Evolutionary conservation across 2,329 filamentous ascomycete species (phyloP), one percentile per base, ranked within the genome.

Genomic region (Pestalotiopsis fici): DNA sequence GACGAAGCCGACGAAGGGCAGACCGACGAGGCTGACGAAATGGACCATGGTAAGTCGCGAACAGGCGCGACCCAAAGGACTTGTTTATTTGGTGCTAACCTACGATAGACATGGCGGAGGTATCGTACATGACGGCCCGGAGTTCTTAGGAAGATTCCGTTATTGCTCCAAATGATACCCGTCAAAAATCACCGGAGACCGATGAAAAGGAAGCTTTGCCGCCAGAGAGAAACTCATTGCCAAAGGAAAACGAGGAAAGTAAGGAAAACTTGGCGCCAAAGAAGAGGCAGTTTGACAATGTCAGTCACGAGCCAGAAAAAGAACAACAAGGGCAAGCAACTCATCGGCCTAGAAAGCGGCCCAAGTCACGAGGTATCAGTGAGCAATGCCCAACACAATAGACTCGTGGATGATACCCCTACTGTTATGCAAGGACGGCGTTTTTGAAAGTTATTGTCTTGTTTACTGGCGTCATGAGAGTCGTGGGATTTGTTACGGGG

Each of bases 1-100:
- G 69, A 69, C 59, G 54, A 66, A 23, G 65, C 68, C 18, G 59
- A 47, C 2, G 73, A 74, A 64, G 69, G 62, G 43, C 37, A 66
- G 27, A 27, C 23, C 15, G 66, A 67, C 31, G 70, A 72, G 64
- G 64, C 13, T 27, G 68, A 71, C 18, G 47, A 50, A 15, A 71
- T 70, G 61, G 68, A 68, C 9, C 59, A 68, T 28, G 64, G 59
- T 68, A 60, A 35, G 31, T 35, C 11, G 31, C 31, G 31, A 35
- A 1, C 31, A 35, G 31, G 31, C 31, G 31, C 31, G 31, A 35
- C 23, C 55, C 43, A 18, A n/a, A n/a, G 5, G 18, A 3, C 18
- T 39, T 28, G 37, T 43, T 60, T 21, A n/a, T 37, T 6, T 37
- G 4, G 11, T n/a, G 3, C 23, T 18, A 55, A 23, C 4, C 9